These are phyloP conservation scores for Desmodesmus armatus DNA, from an alignment of 139 green algal genomes.

Conservation along the genomic window DNA sequence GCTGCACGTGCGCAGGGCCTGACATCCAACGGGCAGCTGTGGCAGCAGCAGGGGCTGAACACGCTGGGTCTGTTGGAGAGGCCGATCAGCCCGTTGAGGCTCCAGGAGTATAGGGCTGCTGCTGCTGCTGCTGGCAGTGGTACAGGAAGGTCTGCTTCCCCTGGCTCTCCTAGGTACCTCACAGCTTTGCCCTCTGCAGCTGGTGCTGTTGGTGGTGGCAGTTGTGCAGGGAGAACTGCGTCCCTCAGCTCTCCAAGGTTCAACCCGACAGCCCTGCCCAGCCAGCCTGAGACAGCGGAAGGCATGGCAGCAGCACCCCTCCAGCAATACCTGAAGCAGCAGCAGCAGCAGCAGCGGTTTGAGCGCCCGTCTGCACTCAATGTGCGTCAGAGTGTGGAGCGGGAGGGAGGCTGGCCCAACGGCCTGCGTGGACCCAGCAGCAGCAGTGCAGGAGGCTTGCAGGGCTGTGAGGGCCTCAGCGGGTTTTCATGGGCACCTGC, in stretches of 20 bases:
- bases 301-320: not conserved
- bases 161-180: not conserved
- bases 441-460: slow-evolving; percentile 1
- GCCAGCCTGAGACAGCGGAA: too few relatives aligned
- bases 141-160: not conserved
- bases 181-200: not conserved
- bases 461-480: not conserved
- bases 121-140: not conserved
- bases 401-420: slow-evolving; percentile 1
- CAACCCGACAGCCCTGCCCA: too few relatives aligned
- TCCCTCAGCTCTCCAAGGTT: too few relatives aligned
- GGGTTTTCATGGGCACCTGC: not conserved
- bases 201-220: not conserved
- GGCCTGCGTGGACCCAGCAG: not conserved
- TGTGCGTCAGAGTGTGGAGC: not conserved
- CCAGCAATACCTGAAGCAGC: not conserved
- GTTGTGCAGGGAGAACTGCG: too few relatives aligned
- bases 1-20: too few relatives aligned
- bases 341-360: not conserved
- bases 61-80: too few relatives aligned
- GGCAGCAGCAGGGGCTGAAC: too few relatives aligned
- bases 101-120: not conserved
- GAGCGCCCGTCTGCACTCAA: not conserved
- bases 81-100: too few relatives aligned
- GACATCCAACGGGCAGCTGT: too few relatives aligned